A percentile compares a stretch with the other conserved stretches of the same genome.
phyloP scores from a whole-genome alignment of 306 rosid genomes.

The Cicer bijugum region DNA sequence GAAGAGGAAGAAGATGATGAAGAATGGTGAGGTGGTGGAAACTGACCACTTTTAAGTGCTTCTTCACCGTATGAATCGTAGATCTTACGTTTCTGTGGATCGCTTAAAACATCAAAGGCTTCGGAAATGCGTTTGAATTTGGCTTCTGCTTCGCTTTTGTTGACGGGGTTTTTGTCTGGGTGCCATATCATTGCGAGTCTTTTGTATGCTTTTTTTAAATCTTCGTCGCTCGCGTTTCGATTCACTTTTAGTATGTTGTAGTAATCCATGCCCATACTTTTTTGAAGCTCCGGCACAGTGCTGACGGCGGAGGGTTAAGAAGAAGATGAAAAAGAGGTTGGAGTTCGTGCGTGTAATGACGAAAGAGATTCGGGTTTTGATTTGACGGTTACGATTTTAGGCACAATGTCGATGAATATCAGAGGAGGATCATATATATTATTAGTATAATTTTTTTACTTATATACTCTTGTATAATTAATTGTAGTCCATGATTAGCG shows the following conservation, averaged over 20 bases:
- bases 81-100: slow-evolving; percentile 94
- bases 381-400: slow-evolving; percentile 50
- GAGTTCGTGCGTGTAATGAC: too few relatives aligned
- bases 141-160: slow-evolving; percentile 72
- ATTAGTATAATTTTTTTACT: too few relatives aligned
- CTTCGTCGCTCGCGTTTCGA: slow-evolving; percentile 82
- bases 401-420: not conserved
- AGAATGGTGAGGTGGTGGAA: slow-evolving; percentile 63
- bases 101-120: slow-evolving; percentile 84
- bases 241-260: slow-evolving; percentile 92
- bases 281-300: not conserved
- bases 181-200: slow-evolving; percentile 88
- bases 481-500: too few relatives aligned
- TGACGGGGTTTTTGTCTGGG: slow-evolving; percentile 83
- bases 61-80: slow-evolving; percentile 92
- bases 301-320: not conserved
- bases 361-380: slow-evolving; percentile 32
- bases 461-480: too few relatives aligned
- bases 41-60: slow-evolving; percentile 80
- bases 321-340: slow-evolving; percentile 20
- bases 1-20: slow-evolving; percentile 49
- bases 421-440: not conserved
- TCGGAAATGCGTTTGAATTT: slow-evolving; percentile 90
- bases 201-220: slow-evolving; percentile 79
- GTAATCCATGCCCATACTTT: slow-evolving; percentile 77